These are phyloP conservation scores for Erythrobasidium yunnanense DNA, from an alignment of 768 basidiomycete genomes.

Conservation along the genomic window DNA sequence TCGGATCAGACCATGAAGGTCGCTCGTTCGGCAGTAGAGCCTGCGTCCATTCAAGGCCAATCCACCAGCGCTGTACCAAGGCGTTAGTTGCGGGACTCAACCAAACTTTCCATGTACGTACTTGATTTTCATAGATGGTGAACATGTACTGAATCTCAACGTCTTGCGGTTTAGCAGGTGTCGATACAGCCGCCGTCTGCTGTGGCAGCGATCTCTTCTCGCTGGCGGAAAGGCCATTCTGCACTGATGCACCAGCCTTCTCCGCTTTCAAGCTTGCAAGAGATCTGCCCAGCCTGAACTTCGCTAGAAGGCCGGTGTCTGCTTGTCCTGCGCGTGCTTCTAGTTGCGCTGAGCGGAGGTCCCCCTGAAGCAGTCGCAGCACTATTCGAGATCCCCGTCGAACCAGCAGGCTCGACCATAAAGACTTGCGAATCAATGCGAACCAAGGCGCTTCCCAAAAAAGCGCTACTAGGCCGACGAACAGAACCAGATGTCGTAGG, in stretches of 20 bases:
- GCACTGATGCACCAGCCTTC: too few species aligned
- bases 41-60: slow-evolving; percentile 46
- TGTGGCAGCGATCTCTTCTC: not conserved
- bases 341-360: not conserved
- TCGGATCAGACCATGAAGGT: slow-evolving; percentile 41
- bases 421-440: slow-evolving; percentile 20
- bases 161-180: not conserved
- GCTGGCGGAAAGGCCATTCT: too few species aligned
- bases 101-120: not conserved
- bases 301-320: not conserved
- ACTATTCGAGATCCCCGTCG: slow-evolving; percentile 23
- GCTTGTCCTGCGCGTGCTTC: not conserved
- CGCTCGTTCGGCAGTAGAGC: slow-evolving; percentile 46
- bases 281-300: not conserved
- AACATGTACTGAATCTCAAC: slow-evolving; percentile 47
- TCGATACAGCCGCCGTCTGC: not conserved
- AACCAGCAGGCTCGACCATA: slow-evolving; percentile 28
- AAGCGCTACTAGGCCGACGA: slow-evolving; percentile 31
- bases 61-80: slow-evolving; percentile 42
- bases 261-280: too few species aligned
- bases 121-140: slow-evolving; percentile 39
- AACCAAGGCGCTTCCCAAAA: slow-evolving; percentile 36
- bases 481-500: slow-evolving; percentile 32
- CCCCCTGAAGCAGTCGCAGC: slow-evolving; percentile 24
- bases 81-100: not conserved